Evolutionary conservation across 257 asterid species (phyloP), one percentile per base, ranked within the genome.

Genomic region (Catharanthus roseus): DNA sequence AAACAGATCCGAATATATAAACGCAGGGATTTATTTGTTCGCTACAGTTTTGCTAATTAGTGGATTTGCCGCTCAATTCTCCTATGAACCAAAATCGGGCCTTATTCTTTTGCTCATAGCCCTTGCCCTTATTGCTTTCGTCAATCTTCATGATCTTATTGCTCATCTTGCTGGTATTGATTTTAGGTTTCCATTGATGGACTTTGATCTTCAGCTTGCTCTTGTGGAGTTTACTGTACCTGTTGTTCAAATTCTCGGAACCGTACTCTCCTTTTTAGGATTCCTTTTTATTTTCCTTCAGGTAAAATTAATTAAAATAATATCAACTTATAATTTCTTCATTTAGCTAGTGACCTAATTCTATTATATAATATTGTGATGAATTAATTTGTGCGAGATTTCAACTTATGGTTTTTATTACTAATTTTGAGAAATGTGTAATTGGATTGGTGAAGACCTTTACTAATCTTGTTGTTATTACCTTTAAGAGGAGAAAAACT

Each of bases 121-220:
- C 0, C 82, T 79, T 7, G 69, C 47, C 11, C 72, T 81, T 1
- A 26, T 91, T 12, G 11, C 82, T 0, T 21, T 83, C 0, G 96
- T 91, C 18, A 91, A 88, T 81, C 53, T 85, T 2, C 99, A 91
- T 62, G 99, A 95, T 85, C 89, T 95, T 0, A 3, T 85, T 0
- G 97, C 97, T 0, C 99, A 91, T 70, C 93, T 95, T 31, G 88
- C 96, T 16, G 92, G 79, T 2, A 67, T 91, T 55, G 95, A 95
- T 71, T 95, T 55, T 63, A 78, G 92, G 63, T 50, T 95, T 55
- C 10, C 78, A 4, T 50, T 95, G 76, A 55, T 95, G 78, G 82
- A 70, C 61, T 76, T 75, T 28, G 99, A 95, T 70, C 11, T 80
- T 12, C 97, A 91, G 81, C 73, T 91, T 47, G 93, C 81, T 0